These are phyloP conservation scores for Aspergillus calidoustus DNA, from an alignment of 2,329 filamentous ascomycete genomes.

Conservation along the genomic window DNA sequence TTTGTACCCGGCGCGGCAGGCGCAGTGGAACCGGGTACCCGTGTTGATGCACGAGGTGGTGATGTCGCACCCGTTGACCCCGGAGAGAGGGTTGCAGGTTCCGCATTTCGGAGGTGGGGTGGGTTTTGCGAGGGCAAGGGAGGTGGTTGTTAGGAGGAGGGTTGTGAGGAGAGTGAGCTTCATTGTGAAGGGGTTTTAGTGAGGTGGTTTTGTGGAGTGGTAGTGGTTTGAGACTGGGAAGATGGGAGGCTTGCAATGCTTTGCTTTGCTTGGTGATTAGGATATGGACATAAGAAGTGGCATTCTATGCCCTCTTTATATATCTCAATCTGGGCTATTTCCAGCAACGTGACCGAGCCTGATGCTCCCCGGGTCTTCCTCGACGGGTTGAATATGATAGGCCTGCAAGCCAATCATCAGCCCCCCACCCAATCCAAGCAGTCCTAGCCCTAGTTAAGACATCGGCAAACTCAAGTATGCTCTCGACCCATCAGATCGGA, in stretches of 20 bases:
- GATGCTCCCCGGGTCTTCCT: neutral
- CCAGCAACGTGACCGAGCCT: neutral
- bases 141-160: constrained; percentile 32
- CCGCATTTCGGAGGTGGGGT: constrained; percentile 34
- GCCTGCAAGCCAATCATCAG: neutral
- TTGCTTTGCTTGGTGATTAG: neutral
- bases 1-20: constrained; percentile 49
- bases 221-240: neutral
- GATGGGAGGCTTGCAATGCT: neutral
- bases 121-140: constrained; percentile 26
- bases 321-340: constrained; percentile 7
- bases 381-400: neutral
- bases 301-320: neutral
- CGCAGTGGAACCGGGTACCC: constrained; percentile 45
- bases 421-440: neutral
- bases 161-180: constrained; percentile 31
- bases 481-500: neutral
- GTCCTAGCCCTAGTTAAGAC: neutral
- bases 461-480: neutral
- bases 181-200: constrained; percentile 28
- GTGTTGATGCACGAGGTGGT: constrained; percentile 53
- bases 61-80: constrained; percentile 46
- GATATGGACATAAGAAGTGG: neutral
- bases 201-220: neutral
- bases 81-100: constrained; percentile 47